Evolutionary conservation across 441 rosid genomes (phyloP), one percentile per base, ranked within the genome.

Genomic region (Eugenia klotzschiana): DNA sequence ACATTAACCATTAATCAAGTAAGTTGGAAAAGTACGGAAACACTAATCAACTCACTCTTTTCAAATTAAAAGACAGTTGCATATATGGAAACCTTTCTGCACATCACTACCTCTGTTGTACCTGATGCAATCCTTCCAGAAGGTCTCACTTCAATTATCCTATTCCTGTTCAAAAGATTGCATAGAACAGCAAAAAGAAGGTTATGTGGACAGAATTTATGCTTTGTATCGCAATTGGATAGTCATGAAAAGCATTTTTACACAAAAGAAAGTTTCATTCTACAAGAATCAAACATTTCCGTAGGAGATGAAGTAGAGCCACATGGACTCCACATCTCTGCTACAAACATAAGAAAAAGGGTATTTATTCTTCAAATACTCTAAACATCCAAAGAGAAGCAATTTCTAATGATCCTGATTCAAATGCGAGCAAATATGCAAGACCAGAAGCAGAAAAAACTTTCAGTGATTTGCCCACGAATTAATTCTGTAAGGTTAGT

Each of bases 91-190:
- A 14, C 74, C 9, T 27, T 4, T 14, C 51, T 29, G 56, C 57
- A 74, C 80, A 85, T 83, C 27, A 27, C 79, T 90, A 96, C 98
- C 99, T 94, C 98, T 52, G 94, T 91, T 83, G 94, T 93, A 86
- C 99, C 99, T 13, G 95, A 74, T 83, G 89, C 91, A 81, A 96
- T 86, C 89, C 89, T 96, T 49, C 96, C 99, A 7, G 98, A 87
- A 72, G 96, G 77, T 84, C 56, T 90, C 55, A 94, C 88, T 88
- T 94, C 93, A 20, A 88, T 60, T 81, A 86, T 92, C 94, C 90
- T 94, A 49, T 89, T 94, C 80, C 98, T 94, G 90, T 72, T 82
- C 46, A 79, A 80, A 87, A 22, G 64, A 79, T 55, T 73, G 53
- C 82, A 80, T 54, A 10, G 46, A 51, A 50, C 27, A 82, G 7